phyloP scores from a whole-genome alignment of 2,329 filamentous ascomycete species.

The Arthrobotrys sphaeroides region DNA sequence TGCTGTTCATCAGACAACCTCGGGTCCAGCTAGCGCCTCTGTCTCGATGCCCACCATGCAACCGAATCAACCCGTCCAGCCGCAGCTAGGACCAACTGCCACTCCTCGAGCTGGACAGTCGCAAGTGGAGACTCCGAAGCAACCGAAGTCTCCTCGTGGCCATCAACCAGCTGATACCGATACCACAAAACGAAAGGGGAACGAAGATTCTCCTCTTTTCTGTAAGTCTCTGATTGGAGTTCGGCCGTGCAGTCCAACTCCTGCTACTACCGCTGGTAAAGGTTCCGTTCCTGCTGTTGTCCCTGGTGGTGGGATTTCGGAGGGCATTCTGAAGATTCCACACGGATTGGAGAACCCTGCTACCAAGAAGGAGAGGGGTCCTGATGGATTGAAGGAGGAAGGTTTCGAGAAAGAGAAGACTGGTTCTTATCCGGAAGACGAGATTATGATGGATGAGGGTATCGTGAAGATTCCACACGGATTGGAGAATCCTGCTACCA shows the following conservation, averaged over 20 bases:
- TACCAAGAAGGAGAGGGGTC: constrained; percentile 27
- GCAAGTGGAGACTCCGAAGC: neutral
- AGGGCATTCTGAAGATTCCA: constrained; percentile 36
- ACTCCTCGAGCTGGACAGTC: constrained; percentile 4
- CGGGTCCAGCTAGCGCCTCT: too few relatives aligned
- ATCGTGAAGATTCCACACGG: constrained; percentile 4
- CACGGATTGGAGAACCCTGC: constrained; percentile 45
- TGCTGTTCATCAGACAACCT: neutral
- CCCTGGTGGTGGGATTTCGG: constrained; percentile 6
- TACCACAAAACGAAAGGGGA: neutral
- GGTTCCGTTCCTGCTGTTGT: too few relatives aligned
- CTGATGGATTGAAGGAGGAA: constrained; percentile 30
- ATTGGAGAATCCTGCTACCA: constrained; percentile 32
- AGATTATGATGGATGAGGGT: constrained; percentile 17
- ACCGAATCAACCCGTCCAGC: neutral
- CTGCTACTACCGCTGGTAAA: too few relatives aligned
- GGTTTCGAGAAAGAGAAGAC: neutral
- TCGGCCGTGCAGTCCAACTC: constrained; percentile 26
- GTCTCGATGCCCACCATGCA: neutral
- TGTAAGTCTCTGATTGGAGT: constrained; percentile 33
- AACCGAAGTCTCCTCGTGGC: constrained; percentile 18
- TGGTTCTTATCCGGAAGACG: neutral
- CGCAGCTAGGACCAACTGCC: neutral
- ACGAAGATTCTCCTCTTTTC: constrained; percentile 35
- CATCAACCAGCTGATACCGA: constrained; percentile 5